Base-by-base conservation (phyloP, 2,329 filamentous ascomycete species). In the Helotiales sp. region DNA sequence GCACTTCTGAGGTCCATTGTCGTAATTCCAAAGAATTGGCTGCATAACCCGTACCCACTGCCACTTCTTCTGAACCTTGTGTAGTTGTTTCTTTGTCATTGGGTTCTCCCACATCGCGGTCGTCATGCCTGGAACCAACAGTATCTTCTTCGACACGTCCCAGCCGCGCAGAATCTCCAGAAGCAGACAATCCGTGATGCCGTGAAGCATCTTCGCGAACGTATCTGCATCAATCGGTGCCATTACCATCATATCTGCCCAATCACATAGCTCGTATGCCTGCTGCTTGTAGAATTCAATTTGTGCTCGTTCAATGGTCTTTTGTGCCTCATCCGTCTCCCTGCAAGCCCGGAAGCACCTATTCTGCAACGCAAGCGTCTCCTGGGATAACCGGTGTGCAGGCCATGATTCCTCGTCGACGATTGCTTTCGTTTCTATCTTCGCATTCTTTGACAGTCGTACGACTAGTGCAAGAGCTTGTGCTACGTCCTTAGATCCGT, bases 81-180 rank as follows among this genome's bases (percentile, higher is more conserved):
- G 91, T 68, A 97, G 85, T 76, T 97, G 93, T 74, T 93, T 91
- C 80, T 92, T 92, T 17, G 93, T 97, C 80, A 94, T 89, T 2
- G 93, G 93, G 74, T 96, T 93, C 76, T 94, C 89, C 93, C 93
- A 97, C 88, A 95, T 93, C 68, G 91, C 86, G 1, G 88, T 88
- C 37, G 92, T 95, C 93, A 97, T 96, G 71, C 92, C 93, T 0
- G 94, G 93, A 6, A 97, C 89, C 65, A 97, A 82, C 58, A 97
- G 81, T 32, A 97, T 91, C 73, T 90, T 91, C 80, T 97, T 97
- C 6, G 90, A 90, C 0, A 91, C 89, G 74, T 96, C 90, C 94
- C 94, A 97, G 64, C 92, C 91, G 61, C 94, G 87, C 58, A 97
- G 78, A 0, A 97, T 87, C 73, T 95, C 91, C 61, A 96, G 84